Base-by-base conservation (phyloP, 495 filamentous ascomycete species). In the Daldinia concentrica region DNA sequence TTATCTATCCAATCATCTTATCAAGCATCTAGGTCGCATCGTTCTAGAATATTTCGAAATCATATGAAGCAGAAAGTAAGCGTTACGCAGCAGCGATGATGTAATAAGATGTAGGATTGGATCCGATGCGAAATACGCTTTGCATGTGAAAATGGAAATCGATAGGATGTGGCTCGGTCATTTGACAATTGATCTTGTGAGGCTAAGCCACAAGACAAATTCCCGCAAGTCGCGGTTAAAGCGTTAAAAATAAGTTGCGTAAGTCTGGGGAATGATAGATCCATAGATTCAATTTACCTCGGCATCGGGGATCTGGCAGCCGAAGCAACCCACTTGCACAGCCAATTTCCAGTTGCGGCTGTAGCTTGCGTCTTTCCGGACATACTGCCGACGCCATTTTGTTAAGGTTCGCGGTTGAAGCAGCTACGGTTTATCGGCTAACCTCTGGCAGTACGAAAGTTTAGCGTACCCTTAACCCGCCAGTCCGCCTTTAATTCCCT, bases 301-400 rank as follows among this genome's bases (percentile, higher is more conserved):
- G 75, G 75, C 69, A 77, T 65, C 64, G 72, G 61, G n/a, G 58
- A 62, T 68, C 69, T 60, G 70, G 30, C 34, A 73, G 55, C 64
- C 70, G 70, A 73, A 59, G 19, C 58, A 72, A 60, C 24, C 52
- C 52, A 62, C 39, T 34, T 41, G 52, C 30, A 43, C 50, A 52
- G 22, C 50, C 50, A 52, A 48, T 48, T 48, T 48, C 43, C 43
- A 48, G 6, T 11, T 48, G 43, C 43, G 43, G 43, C 43, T 48
- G 43, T 48, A 48, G 43, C 36, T 51, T 45, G 36, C 15, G 50
- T 54, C 24, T 19, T 48, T 48, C 43, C 43, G 43, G 43, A 22
- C 43, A 48, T 59, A 41, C 57, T 58, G 55, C 55, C 55, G 55
- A 58, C 32, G 29, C 55, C 55, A 34, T 58, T 58, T 29, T 56